Evolutionary conservation across 495 filamentous ascomycete species (phyloP), one percentile per base, ranked within the genome.

Genomic region (Penicillium cinerascens): DNA sequence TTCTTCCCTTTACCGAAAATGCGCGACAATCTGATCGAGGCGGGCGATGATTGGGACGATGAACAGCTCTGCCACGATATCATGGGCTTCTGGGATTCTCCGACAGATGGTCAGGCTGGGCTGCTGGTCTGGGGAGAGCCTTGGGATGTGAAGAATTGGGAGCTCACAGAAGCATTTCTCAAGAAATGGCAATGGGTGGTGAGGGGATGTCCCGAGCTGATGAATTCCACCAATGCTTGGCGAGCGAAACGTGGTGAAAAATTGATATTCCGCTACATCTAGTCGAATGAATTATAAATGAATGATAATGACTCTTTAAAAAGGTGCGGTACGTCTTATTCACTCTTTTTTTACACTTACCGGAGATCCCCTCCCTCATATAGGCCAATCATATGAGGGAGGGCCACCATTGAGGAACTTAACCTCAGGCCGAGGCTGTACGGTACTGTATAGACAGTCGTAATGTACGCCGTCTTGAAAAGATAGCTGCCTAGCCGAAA

Each of bases 41-140:
- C 70, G 2, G 65, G 65, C 0, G 69, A 71, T 35, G 35, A 42
- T 1, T 74, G 76, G 53, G 73, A 79, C 16, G 70, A 78, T 15
- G 69, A 72, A 7, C 67, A 77, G 20, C 63, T 82, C 7, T 78
- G 75, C 36, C 29, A 55, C 6, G 79, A 81, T 55, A 68, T 78
- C 15, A 70, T 75, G 59, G 72, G 72, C 0, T 76, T 75, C 35
- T 72, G 76, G 58, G 68, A 67, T 44, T 56, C 61, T 27, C 51
- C 64, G 33, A 57, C 68, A 2, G 48, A 58, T 0, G 63, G 70
- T 25, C 49, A 62, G 17, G 67, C 63, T 26, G 74, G 73, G 1
- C 16, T 78, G 29, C 26, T 82, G n/a, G 70, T 82, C 1, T 80
- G 78, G 78, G 76, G 77, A 8, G 74, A 79, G 33, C 74, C 78